These are phyloP conservation scores for Huntiella moniliformis DNA, from an alignment of 2,329 filamentous ascomycete genomes.

Conservation along the genomic window DNA sequence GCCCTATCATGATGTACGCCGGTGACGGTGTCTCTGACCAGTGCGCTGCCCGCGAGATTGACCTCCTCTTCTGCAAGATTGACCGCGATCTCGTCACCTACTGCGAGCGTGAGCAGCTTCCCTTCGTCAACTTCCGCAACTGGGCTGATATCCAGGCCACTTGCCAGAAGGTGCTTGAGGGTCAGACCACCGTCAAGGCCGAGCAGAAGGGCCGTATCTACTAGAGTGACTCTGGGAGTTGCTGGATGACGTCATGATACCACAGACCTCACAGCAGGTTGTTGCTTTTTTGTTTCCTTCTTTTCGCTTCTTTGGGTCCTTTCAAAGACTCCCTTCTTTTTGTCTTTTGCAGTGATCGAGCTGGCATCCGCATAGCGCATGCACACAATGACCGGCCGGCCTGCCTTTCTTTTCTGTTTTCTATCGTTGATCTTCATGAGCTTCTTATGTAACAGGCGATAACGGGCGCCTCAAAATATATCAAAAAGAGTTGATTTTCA, in stretches of 20 bases:
- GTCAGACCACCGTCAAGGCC: slow-evolving; percentile 50
- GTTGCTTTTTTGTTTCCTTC: neutral
- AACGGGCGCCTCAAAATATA: slow-evolving; percentile 11
- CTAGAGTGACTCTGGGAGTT: slow-evolving; percentile 1
- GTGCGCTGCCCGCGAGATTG: slow-evolving; percentile 79
- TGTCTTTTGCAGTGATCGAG: neutral
- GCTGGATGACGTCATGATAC: neutral
- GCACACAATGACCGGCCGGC: slow-evolving; percentile 7
- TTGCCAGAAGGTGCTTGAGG: slow-evolving; percentile 58
- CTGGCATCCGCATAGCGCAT: slow-evolving; percentile 12
- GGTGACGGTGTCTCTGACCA: slow-evolving; percentile 89
- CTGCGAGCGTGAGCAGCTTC: slow-evolving; percentile 67
- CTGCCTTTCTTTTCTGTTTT: slow-evolving; percentile 2
- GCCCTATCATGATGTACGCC: slow-evolving; percentile 81
- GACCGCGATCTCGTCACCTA: slow-evolving; percentile 67
- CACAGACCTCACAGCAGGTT: neutral
- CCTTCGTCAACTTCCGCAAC: slow-evolving; percentile 73
- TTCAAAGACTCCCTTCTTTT: slow-evolving; percentile 5
- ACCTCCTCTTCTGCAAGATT: slow-evolving; percentile 83
- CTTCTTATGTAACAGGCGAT: slow-evolving; percentile 5
- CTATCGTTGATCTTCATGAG: neutral
- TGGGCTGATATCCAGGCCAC: slow-evolving; percentile 63
- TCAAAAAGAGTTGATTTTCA: slow-evolving; percentile 5
- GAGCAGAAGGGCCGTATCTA: slow-evolving; percentile 35
- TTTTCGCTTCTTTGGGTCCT: slow-evolving; percentile 4